phyloP scores from a whole-genome alignment of 1,284 basidiomycete species.

The Tilletia setariae region DNA sequence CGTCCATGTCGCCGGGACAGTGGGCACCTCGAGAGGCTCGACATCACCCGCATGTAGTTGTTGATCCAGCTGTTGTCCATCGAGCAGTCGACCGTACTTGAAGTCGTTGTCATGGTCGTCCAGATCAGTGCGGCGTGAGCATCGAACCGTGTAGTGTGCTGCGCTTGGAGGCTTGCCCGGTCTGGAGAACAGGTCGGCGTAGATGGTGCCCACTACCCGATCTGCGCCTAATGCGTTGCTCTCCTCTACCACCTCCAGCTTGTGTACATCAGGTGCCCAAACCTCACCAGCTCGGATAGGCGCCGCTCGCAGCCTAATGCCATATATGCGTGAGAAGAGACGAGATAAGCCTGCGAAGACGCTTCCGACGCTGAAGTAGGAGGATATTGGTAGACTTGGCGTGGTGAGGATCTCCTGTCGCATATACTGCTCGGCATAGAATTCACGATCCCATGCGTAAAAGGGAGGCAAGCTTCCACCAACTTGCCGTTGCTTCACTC shows the following conservation, averaged over 20 bases:
- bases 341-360: conserved; percentile 50
- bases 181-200: conserved; percentile 83
- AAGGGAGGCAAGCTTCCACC: conserved; percentile 19
- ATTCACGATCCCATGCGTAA: conserved; percentile 50
- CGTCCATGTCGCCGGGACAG: conserved; percentile 7
- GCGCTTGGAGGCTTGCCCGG: conserved; percentile 83
- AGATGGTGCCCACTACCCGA: conserved; percentile 82
- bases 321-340: conserved; percentile 46
- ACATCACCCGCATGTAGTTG: conserved; percentile 1
- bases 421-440: conserved; percentile 43
- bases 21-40: conserved; percentile 9
- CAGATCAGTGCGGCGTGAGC: conserved; percentile 83
- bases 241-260: conserved; percentile 88
- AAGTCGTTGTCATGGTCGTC: conserved; percentile 75
- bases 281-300: conserved; percentile 67
- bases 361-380: conserved; percentile 48
- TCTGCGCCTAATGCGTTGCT: conserved; percentile 61
- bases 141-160: conserved; percentile 95
- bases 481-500: conserved; percentile 31
- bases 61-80: conserved; percentile 23
- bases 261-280: conserved; percentile 84
- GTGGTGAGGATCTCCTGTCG: conserved; percentile 16
- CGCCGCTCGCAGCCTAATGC: conserved; percentile 43
- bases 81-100: conserved; percentile 56
- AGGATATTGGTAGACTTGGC: conserved; percentile 31